These are phyloP conservation scores for Ettlia oleoabundans DNA, from an alignment of 139 green algal genomes.

Conservation along the genomic window DNA sequence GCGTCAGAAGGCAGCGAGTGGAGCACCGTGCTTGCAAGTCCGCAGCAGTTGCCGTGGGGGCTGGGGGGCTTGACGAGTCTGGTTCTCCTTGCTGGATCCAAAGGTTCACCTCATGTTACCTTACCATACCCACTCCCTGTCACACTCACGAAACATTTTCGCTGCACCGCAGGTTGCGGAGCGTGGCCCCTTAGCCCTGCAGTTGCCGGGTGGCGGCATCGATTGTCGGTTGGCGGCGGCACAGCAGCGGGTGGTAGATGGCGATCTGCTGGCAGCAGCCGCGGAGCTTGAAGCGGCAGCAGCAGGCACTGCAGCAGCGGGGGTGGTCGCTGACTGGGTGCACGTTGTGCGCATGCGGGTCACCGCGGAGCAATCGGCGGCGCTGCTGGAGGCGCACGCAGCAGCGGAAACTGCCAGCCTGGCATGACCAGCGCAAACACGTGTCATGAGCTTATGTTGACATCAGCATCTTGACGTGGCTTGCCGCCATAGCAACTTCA, in stretches of 20 bases:
- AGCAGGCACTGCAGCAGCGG: slow-evolving; percentile 40
- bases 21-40: too few species aligned
- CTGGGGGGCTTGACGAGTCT: background rate
- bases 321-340: slow-evolving; percentile 37
- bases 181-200: slow-evolving; percentile 15
- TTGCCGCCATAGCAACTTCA: too few species aligned
- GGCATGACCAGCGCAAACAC: background rate
- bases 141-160: background rate
- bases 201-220: slow-evolving; percentile 21
- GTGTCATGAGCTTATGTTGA: background rate
- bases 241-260: slow-evolving; percentile 17
- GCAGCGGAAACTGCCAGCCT: slow-evolving; percentile 31
- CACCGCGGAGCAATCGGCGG: slow-evolving; percentile 40
- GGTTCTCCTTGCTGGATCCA: too few species aligned
- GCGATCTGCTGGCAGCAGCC: slow-evolving; percentile 30
- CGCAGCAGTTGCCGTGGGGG: background rate
- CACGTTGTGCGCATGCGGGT: background rate
- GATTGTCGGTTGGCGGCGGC: slow-evolving; percentile 25
- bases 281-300: slow-evolving; percentile 20
- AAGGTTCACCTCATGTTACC: too few species aligned
- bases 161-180: slow-evolving; percentile 23
- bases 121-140: too few species aligned
- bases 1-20: too few species aligned
- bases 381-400: slow-evolving; percentile 48
- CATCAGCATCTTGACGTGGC: background rate